Base-by-base conservation (phyloP, 2,329 filamentous ascomycete genomes). In the Xylariales sp. region DNA sequence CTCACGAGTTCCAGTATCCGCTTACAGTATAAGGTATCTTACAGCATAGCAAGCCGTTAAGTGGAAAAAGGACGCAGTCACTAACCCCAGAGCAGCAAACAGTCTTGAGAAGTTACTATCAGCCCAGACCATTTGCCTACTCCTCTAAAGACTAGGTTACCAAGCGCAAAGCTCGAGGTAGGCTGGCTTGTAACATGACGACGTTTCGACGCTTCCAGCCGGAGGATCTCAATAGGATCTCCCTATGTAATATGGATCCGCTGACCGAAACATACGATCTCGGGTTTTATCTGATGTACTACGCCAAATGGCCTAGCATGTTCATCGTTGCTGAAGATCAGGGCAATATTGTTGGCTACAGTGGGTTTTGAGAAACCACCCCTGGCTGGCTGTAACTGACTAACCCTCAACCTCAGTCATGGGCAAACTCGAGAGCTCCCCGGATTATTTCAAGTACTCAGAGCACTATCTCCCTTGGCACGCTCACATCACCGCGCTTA, bases 381-480 rank as follows among this genome's bases (percentile, higher is more conserved):
- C 17, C 36, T 29, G 23, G 20, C 24, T 15, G 11, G 16, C 6
- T 21, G 14, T 25, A 27, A 6, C 25, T 42, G 10, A 43, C 31
- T 34, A n/a, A 23, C 13, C 30, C 44, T 13, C 20, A 8, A 37
- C 48, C 95, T n/a, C n/a, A n/a, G 90, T 98, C 59, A 95, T 98
- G 78, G 93, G 91, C 57, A 98, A 98, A 69, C 78, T 95, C 43
- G 91, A 97, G 69, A 83, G 88, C 47, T 94, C 88, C 38, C 84
- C 86, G 13, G 72, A 86, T 30, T 80, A 81, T 37, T 78, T 85
- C 59, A 74, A 79, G 42, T 81, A 81, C 54, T 93, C 88, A 34
- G 75, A 83, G 54, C 89, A 96, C 66, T 95, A 94, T 66, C 83
- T 95, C n/a, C 91, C 91, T n/a, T 97, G 89, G 88, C 93, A 98